Conservation (phyloP, 768 basidiomycete species). For the Epithele typhae region DNA sequence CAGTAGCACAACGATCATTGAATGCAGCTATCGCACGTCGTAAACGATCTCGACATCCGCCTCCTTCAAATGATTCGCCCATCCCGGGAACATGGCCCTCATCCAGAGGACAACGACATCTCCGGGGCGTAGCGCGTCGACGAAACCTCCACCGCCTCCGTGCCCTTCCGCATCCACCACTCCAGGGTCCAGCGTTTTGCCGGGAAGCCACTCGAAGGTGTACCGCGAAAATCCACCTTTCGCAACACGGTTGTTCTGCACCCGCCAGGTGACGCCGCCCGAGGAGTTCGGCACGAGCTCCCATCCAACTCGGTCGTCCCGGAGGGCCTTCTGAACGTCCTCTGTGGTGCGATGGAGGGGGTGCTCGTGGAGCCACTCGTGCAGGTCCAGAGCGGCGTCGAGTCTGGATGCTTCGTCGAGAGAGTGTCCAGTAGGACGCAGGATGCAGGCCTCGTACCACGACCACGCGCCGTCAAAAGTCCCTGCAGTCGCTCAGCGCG, state of each 20-base stretch:
- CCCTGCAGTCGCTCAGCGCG: not conserved
- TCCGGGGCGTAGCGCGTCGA: not conserved
- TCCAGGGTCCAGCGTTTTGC: not conserved
- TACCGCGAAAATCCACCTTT: not conserved
- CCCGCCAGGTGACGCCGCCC: not conserved
- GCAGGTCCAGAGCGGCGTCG: not conserved
- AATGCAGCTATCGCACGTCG: too few relatives aligned
- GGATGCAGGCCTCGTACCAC: constrained; percentile 7
- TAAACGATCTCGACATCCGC: not conserved
- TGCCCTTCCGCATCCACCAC: constrained; percentile 2
- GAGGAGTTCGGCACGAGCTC: not conserved
- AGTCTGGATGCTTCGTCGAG: not conserved
- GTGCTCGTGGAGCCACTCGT: not conserved
- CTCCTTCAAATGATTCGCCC: not conserved
- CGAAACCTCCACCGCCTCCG: constrained; percentile 1
- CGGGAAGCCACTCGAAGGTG: constrained; percentile 1
- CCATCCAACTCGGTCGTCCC: not conserved
- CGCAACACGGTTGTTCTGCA: constrained; percentile 6
- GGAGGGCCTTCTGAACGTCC: not conserved
- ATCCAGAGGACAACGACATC: not conserved
- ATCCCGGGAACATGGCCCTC: not conserved
- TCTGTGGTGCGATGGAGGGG: not conserved
- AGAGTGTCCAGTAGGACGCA: not conserved
- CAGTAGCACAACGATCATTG: too few relatives aligned
- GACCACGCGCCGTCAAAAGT: constrained; percentile 3